Conservation (phyloP, 257 asterid species). For the Cinchona pubescens region DNA sequence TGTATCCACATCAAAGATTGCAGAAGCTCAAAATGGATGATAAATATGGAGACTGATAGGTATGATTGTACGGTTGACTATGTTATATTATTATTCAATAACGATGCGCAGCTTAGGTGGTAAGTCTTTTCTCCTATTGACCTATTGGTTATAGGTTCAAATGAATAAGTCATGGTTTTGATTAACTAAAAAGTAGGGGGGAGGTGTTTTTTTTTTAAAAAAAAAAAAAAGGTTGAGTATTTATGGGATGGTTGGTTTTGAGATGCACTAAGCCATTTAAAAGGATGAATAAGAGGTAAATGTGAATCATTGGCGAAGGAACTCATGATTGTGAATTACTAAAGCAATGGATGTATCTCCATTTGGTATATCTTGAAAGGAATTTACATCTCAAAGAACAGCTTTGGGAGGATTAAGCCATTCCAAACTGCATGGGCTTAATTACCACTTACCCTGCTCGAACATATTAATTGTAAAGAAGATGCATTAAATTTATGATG, state of each 20-base stretch:
- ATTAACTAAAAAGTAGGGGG: too few relatives aligned
- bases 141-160: too few relatives aligned
- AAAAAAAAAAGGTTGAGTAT: too few relatives aligned
- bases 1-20: background rate
- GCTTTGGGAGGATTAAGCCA: too few relatives aligned
- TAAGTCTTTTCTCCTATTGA: too few relatives aligned
- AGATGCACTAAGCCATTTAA: background rate
- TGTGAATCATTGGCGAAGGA: background rate
- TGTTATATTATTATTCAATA: too few relatives aligned
- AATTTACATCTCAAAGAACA: background rate
- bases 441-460: background rate
- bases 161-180: too few relatives aligned
- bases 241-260: too few relatives aligned
- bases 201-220: too few relatives aligned
- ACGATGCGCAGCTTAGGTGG: too few relatives aligned
- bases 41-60: background rate
- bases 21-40: background rate
- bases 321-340: background rate
- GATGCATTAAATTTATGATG: background rate
- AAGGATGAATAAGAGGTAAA: background rate
- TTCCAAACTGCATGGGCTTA: background rate
- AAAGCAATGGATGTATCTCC: background rate
- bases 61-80: too few relatives aligned
- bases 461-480: background rate
- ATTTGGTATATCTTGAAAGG: background rate